Conservation (phyloP, 2,329 filamentous ascomycete genomes). For the Xylariaceae sp. region DNA sequence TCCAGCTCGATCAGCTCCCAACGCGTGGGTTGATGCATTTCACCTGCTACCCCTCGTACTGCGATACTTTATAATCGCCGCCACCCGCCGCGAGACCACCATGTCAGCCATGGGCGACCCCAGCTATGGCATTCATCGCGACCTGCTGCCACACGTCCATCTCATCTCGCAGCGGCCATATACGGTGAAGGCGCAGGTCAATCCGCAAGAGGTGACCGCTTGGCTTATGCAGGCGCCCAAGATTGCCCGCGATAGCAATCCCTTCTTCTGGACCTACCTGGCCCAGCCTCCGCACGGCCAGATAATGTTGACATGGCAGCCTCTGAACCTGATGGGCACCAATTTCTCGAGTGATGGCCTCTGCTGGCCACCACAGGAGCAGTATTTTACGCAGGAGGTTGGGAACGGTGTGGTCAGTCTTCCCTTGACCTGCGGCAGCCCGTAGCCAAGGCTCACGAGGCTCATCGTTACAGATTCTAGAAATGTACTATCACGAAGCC, state of each 20-base stretch:
- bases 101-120: conserved; percentile 35
- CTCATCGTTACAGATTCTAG: conserved; percentile 81
- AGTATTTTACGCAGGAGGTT: conserved; percentile 65
- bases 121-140: conserved; percentile 36
- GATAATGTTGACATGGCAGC: conserved; percentile 83
- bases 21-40: too few species aligned
- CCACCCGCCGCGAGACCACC: conserved; percentile 4
- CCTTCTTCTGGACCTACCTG: conserved; percentile 92
- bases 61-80: not conserved
- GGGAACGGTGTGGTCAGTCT: conserved; percentile 50
- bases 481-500: conserved; percentile 75
- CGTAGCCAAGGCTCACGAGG: too few species aligned
- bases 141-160: conserved; percentile 76
- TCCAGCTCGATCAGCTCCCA: not conserved
- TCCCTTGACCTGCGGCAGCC: too few species aligned
- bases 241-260: conserved; percentile 73
- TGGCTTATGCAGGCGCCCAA: conserved; percentile 79
- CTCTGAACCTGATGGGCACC: conserved; percentile 59
- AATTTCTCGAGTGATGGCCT: conserved; percentile 88
- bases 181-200: conserved; percentile 62
- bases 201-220: conserved; percentile 69
- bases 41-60: too few species aligned
- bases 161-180: conserved; percentile 79
- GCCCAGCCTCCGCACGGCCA: conserved; percentile 74
- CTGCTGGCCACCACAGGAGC: conserved; percentile 79